Base-by-base conservation (phyloP, 257 asterid genomes). In the Forsythia viridissima region DNA sequence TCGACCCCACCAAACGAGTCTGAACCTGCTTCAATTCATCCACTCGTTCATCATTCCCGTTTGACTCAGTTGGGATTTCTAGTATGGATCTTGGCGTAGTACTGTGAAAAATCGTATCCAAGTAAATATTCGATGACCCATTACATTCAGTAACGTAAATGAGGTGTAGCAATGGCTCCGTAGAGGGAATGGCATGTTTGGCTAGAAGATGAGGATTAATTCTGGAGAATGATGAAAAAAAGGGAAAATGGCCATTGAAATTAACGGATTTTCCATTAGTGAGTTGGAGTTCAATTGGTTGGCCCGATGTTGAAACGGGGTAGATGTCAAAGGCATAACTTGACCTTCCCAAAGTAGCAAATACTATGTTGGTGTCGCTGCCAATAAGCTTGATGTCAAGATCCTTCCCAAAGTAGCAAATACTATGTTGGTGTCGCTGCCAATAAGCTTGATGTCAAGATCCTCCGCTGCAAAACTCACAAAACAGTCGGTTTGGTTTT, bases 221-320 rank as follows among this genome's bases (percentile, higher is more conserved):
- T 46, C 61, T 5, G 76, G 91, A 81, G 74, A 83, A 79, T 1
- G 94, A 89, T 15, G 84, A 63, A 8, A 88, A 88, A 2, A 0
- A 71, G 4, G 94, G 93, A 72, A 94, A 92, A 34, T 87, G 78
- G 65, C 98, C 98, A 78, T 94, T 94, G 78, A 77, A 94, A 79
- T 94, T 92, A 77, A 94, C 90, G 84, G 96, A 91, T 5, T 72
- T 78, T 73, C 97, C 97, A 55, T 92, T 97, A 15, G 98, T 90
- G 63, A 92, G 89, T 16, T 89, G 96, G 24, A 76, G 70, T 74
- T 92, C 93, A 9, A 55, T 37, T 6, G 87, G 76, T 84, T 24
- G 24, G 24, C 24, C 24, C 24, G 24, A 24, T 24, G 24, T 24
- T 24, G 24, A 24, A 24, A 24, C 0, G 24, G 24, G 24, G 24